phyloP scores from a whole-genome alignment of 1,284 basidiomycete species.

The Trametes hirsuta region DNA sequence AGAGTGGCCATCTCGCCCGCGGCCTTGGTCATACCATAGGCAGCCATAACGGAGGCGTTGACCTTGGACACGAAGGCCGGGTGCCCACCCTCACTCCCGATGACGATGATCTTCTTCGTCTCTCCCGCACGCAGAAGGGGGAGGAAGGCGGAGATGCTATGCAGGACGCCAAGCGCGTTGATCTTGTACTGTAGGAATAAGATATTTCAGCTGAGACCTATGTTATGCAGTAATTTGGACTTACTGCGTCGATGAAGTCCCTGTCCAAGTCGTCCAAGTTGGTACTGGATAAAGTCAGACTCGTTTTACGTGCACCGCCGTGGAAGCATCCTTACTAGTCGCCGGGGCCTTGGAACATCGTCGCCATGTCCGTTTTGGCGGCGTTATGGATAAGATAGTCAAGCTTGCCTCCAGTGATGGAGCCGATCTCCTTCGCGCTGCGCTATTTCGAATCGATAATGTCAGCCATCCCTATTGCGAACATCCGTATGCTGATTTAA shows the following conservation, averaged over 20 bases:
- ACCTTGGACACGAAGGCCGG: conserved; percentile 28
- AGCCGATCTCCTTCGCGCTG: conserved; percentile 21
- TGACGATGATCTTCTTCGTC: conserved; percentile 42
- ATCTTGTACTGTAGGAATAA: conserved; percentile 31
- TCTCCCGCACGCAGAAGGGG: conserved; percentile 42
- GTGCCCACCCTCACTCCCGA: conserved; percentile 38
- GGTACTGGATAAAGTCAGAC: neutral
- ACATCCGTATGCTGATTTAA: too few species aligned
- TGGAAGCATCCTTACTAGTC: conserved; percentile 11
- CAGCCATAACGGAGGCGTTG: conserved; percentile 14
- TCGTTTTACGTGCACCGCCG: neutral
- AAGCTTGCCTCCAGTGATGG: conserved; percentile 30
- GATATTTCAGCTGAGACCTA: neutral
- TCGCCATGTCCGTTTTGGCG: neutral
- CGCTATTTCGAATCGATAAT: neutral
- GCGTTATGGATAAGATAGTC: conserved; percentile 37
- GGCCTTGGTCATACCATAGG: conserved; percentile 43
- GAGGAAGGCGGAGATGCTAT: conserved; percentile 40
- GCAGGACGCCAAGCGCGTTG: conserved; percentile 44
- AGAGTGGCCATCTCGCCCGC: conserved; percentile 42
- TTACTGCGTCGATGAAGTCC: conserved; percentile 18
- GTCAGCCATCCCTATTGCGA: too few species aligned
- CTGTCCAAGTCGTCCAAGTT: conserved; percentile 21
- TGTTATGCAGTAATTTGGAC: neutral
- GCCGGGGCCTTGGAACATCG: conserved; percentile 1